Conservation (phyloP, 2,329 filamentous ascomycete species). For the Tolypocladium inflatum region DNA sequence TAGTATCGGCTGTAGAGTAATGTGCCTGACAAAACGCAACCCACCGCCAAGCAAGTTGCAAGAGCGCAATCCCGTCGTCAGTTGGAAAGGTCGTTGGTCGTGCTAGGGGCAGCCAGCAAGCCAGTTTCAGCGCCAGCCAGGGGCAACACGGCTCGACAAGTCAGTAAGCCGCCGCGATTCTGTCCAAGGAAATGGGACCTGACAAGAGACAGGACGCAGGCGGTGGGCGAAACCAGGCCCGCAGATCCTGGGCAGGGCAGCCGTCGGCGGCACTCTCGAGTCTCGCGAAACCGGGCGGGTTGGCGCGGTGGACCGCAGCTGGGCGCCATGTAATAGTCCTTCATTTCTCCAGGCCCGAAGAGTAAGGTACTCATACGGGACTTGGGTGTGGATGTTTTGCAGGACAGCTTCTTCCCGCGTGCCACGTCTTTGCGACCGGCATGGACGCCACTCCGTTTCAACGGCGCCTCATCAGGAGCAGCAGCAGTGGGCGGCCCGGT, state of each 20-base stretch:
- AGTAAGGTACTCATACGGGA: background rate
- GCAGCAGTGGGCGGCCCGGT: constrained; percentile 5
- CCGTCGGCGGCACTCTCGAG: background rate
- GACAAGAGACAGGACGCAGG: background rate
- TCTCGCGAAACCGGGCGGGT: background rate
- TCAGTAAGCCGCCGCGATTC: background rate
- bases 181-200: background rate
- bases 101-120: background rate
- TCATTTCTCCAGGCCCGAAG: background rate
- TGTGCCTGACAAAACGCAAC: background rate
- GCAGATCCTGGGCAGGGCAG: background rate
- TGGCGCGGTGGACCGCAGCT: background rate
- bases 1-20: background rate
- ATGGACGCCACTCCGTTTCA: constrained; percentile 15
- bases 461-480: constrained; percentile 4
- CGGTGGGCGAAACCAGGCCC: background rate
- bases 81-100: background rate
- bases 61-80: background rate
- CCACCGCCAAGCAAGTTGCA: background rate
- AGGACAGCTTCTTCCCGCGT: background rate
- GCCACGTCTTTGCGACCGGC: constrained; percentile 8
- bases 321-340: background rate
- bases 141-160: background rate
- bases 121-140: background rate
- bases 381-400: background rate